Evolutionary conservation across 1,139 yeast species (phyloP), one percentile per base, ranked within the genome.

Genomic region (Meyerozyma elateridarum): DNA sequence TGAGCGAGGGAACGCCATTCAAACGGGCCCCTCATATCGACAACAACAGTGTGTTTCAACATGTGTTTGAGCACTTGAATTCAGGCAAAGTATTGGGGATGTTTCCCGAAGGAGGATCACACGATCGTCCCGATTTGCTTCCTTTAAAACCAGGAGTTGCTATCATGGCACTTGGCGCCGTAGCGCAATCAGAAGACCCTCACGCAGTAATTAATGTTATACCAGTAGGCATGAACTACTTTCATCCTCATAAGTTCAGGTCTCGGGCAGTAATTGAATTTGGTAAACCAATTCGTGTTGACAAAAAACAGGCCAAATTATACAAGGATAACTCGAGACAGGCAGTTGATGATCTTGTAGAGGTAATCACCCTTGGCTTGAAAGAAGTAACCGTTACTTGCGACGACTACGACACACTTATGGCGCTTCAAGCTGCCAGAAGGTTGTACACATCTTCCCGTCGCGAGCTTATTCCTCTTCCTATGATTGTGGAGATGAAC

Each of bases 1-100:
- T 81, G 22, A 36, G 44, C 1, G 43, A 64, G 3, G 85, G 85
- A 1, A 67, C 80, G 0, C 34, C 40, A 1, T 81, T 63, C 53
- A 77, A 73, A 42, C 59, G 64, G 28, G 87, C 89, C 2, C 74
- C 77, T 5, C 79, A 77, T 50, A 65, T 81, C 25, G 84, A 82
- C 44, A 80, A 79, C 44, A 68, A 73, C 33, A 47, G 50, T 9
- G 73, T 79, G 6, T 82, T 80, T 54, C 73, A 76, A 36, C 64
- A 69, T 40, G 89, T 82, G 5, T 82, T 79, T 46, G 66, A 70
- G 34, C 80, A 77, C 43, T 61, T 82, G 42, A 73, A 76, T 36
- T 49, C 55, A 1, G 75, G 77, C 7, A 74, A 76, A 19, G 69
- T 76, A 12, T 64, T 82, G 34, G 85, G 85, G 1, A 79, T 82